Evolutionary conservation across 1,284 basidiomycete genomes (phyloP), one percentile per base, ranked within the genome.

Genomic region (Leucoagaricus sp.): DNA sequence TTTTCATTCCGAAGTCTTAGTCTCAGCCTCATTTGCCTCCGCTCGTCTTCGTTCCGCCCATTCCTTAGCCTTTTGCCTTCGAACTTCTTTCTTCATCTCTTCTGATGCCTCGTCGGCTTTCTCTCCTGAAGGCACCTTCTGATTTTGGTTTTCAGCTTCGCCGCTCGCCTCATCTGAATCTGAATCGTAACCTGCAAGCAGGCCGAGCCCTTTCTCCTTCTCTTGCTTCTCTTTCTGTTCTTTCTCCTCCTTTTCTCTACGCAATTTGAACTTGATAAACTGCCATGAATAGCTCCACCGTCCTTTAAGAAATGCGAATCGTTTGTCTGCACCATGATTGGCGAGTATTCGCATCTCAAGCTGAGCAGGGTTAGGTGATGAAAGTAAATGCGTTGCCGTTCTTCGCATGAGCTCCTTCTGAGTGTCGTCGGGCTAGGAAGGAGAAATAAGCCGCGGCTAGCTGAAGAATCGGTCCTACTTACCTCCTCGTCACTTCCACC

Each of bases 291-390:
- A 69, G 47, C 77, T 76, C 85, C 87, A 94, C 28, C 88, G 75
- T 1, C 91, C 92, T 17, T 85, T 80, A 34, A 96, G 70, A 68
- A 95, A 96, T 0, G 86, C 83, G 65, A 96, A 94, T 28, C 80
- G 77, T 63, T 65, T 75, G 67, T 86, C 93, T 61, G 67, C 74
- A 0, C 90, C 86, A 64, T 95, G 84, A 63, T 95, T 93, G 4
- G 93, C 86, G 4, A 95, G 74, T 58, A 96, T 94, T n/a, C 91
- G 83, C 80, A 93, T 86, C 70, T 94, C 91, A 13, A 95, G 77
- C 59, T 91, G 83, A 0, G 85, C 82, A 4, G 89, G 80, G 64
- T 94, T 93, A 3, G 85, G 83, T 0, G 92, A 89, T 3, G 79
- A 72, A 10, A 80, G 66, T 13, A 95, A 68, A 60, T 91, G 86